Evolutionary conservation across 2,329 filamentous ascomycete genomes (phyloP), one percentile per base, ranked within the genome.

Genomic region (Zelopaecilomyces penicillatus): DNA sequence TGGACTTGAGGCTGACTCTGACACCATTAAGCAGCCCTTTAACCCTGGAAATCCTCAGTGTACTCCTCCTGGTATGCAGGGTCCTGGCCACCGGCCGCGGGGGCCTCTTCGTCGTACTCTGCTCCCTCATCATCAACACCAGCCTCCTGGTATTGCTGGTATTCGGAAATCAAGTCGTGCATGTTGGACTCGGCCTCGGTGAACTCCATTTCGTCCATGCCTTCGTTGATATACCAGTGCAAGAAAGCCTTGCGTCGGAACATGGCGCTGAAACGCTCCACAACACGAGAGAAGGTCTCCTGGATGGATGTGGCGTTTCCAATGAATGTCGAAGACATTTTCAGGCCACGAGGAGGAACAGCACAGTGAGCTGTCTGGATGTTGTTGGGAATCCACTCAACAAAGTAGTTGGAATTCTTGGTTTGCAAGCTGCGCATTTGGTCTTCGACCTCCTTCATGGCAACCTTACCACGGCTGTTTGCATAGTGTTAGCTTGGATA

Each of bases 151-250:
- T 98, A 98, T 74, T 98, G 93, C 82, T 97, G 93, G 80, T 98
- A 98, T 74, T 98, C 93, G 51, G 89, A 95, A 63, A 98, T 91
- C 66, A 98, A 78, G 72, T 98, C 93, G 79, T 98, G 97, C 93
- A 98, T 97, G 81, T 98, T 98, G 75, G 87, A 95, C 84, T 98
- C 93, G 61, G 93, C 93, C 82, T 98, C 93, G 67, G 93, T 98
- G 80, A 98, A 98, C 78, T 98, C 93, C 93, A 98, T 97, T 85
- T 98, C 93, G 75, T 98, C 93, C 93, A 98, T 98, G 76, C 93
- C 93, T 82, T 98, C 93, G 66, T 90, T 90, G 82, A 93, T 98
- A 78, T 98, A 98, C 93, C 93, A 98, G 80, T 97, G 93, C 82
- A 98, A 87, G 89, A 98, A 98, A 83, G 93, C 93, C 87, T 97